phyloP scores from a whole-genome alignment of 768 basidiomycete species.

The Mrakia hoshinonis region DNA sequence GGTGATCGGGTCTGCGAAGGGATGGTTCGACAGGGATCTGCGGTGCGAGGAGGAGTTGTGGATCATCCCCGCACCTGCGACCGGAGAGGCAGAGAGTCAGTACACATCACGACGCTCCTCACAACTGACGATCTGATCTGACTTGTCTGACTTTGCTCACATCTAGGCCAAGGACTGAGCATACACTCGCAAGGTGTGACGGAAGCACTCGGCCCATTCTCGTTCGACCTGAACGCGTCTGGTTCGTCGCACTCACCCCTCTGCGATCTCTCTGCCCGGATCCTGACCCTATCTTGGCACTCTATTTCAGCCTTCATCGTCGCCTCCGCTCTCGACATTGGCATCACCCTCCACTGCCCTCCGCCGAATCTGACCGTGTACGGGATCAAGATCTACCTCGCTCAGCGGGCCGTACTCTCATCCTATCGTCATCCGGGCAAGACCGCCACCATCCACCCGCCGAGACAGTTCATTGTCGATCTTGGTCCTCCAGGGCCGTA shows the following conservation, averaged over 20 bases:
- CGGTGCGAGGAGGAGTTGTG: not conserved
- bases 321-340: not conserved
- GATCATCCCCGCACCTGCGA: not conserved
- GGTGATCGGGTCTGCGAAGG: not conserved
- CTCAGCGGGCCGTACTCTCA: not conserved
- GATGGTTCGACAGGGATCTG: not conserved
- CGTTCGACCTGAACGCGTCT: slow-evolving; percentile 5
- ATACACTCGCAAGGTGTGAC: not conserved
- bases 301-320: not conserved
- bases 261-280: not conserved
- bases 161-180: not conserved
- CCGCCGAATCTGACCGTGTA: not conserved
- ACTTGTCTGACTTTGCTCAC: not conserved
- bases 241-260: not conserved
- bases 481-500: not conserved
- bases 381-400: not conserved
- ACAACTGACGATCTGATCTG: not conserved
- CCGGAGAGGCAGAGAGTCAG: not conserved
- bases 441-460: not conserved
- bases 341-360: not conserved
- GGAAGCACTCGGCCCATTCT: not conserved
- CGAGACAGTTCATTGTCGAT: not conserved
- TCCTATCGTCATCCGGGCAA: not conserved
- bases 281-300: not conserved
- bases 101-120: not conserved